phyloP scores from a whole-genome alignment of 305 asterid genomes.

The Solanum hybrid region DNA sequence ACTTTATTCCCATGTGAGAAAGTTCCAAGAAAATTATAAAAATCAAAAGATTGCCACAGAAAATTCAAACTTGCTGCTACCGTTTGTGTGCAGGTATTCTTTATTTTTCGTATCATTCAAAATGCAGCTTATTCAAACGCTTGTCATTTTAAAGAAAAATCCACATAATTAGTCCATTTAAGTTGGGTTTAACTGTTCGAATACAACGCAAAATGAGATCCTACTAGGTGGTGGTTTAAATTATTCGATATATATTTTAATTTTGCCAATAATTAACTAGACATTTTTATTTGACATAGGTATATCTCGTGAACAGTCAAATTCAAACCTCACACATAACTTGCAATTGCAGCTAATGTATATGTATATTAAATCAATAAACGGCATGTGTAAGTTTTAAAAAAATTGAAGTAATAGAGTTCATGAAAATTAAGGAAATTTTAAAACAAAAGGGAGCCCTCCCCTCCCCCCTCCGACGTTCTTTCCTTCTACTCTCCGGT shows the following conservation, averaged over 20 bases:
- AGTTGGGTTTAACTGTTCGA: background rate
- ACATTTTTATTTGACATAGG: too few species aligned
- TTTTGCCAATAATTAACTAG: too few species aligned
- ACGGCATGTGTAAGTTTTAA: background rate
- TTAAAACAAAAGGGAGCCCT: background rate
- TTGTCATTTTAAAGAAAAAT: background rate
- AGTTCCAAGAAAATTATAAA: background rate
- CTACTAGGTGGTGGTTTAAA: too few species aligned
- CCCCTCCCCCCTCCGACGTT: background rate
- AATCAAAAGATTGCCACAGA: background rate
- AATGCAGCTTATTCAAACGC: background rate
- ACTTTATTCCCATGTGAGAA: background rate
- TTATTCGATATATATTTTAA: too few species aligned
- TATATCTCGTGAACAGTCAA: too few species aligned
- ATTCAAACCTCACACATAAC: background rate
- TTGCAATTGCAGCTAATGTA: background rate
- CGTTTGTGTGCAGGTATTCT: background rate
- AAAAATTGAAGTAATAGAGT: background rate
- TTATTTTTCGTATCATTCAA: background rate
- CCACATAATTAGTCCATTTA: background rate
- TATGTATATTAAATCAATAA: background rate
- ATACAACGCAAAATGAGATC: too few species aligned
- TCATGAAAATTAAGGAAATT: background rate
- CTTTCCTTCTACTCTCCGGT: background rate
- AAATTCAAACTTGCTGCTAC: background rate